Base-by-base conservation (phyloP, 768 basidiomycete species). In the Mycena pura region DNA sequence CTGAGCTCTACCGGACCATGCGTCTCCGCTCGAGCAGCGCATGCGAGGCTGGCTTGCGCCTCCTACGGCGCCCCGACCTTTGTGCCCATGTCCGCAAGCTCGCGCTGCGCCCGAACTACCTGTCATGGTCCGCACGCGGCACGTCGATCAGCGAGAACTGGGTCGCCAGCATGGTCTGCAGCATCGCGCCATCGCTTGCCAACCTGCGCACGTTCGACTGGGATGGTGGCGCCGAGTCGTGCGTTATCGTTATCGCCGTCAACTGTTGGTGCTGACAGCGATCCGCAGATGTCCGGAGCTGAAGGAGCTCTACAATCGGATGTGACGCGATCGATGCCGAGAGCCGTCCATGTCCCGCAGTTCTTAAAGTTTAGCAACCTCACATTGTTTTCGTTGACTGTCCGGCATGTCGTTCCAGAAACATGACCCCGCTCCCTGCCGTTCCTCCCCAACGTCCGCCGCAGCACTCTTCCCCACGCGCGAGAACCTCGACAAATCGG, bases 31-130 rank as follows among this genome's bases (percentile, higher is more conserved):
- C 82, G 6, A 80, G 77, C 57, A 67, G 68, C 21, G 72, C 77
- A 61, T 83, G 81, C 59, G 68, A 64, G 38, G 51, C 68, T 2
- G 75, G 77, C 1, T 71, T 84, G 28, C 54, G 62, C 3, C 77
- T 82, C 36, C 47, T 51, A 6, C 21, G 48, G 4, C 70, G 71
- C 15, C 75, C 74, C 14, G 74, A 80, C 19, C 70, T 82, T 29
- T 80, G 78, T 57, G 55, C 64, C 2, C 69, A 76, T 68, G 72
- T 84, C 50, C 73, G 72, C 17, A 81, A 79, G 53, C 74, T 84
- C 28, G 77, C 78, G 14, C 73, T 83, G 15, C 75, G 82, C 11
- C 82, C 83, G 1, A 83, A 83, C 62, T 84, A 83, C 68, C 77
- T 83, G 27, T 73, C 82, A 6, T 83, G 82, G 82, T 82, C 83